phyloP scores from a whole-genome alignment of 2,329 filamentous ascomycete genomes.

The Fusarium avenaceum region DNA sequence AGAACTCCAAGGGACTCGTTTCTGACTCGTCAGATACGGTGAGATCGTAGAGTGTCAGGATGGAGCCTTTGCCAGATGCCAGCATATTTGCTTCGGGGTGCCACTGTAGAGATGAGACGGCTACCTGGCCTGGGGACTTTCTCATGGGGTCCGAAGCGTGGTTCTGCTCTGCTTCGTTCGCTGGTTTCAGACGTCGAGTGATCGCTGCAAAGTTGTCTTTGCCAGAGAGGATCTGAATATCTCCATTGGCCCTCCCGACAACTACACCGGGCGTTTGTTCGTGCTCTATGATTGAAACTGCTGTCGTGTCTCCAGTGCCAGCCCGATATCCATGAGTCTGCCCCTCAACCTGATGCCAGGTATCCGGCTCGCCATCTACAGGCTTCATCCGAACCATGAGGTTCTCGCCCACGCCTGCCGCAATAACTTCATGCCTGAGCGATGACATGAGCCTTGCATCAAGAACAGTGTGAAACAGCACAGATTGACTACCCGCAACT shows the following conservation, averaged over 20 bases:
- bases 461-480: conserved; percentile 62
- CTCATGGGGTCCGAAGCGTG: conserved; percentile 38
- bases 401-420: conserved; percentile 67
- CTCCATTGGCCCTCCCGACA: conserved; percentile 65
- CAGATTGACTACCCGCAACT: conserved; percentile 50
- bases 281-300: conserved; percentile 60
- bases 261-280: conserved; percentile 54
- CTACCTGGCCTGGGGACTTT: conserved; percentile 50
- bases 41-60: conserved; percentile 51
- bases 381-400: conserved; percentile 60
- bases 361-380: conserved; percentile 41
- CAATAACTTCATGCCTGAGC: conserved; percentile 61
- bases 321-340: conserved; percentile 55
- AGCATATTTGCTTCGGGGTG: conserved; percentile 49
- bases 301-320: conserved; percentile 65
- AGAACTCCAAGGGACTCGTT: conserved; percentile 41
- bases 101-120: conserved; percentile 55
- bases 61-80: conserved; percentile 51
- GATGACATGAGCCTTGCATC: conserved; percentile 58
- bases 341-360: conserved; percentile 59
- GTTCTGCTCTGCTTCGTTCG: conserved; percentile 13
- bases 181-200: conserved; percentile 41
- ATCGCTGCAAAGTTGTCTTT: conserved; percentile 50
- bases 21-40: conserved; percentile 14
- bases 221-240: conserved; percentile 60